Base-by-base conservation (phyloP, 306 rosid species). In the Bauhinia variegata region DNA sequence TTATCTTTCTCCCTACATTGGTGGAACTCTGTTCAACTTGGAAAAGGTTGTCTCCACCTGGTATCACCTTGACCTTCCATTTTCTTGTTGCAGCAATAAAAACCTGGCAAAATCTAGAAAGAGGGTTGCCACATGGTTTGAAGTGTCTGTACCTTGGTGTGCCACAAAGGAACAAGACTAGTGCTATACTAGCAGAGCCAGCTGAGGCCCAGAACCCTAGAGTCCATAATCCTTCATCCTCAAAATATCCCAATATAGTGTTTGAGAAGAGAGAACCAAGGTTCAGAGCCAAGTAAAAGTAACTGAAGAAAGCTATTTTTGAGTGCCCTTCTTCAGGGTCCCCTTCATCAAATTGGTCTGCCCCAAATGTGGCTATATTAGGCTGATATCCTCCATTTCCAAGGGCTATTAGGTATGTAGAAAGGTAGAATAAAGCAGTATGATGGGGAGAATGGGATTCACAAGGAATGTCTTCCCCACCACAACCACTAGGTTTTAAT, bases 351-450 rank as follows among this genome's bases (percentile, higher is more conserved):
- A 91, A 91, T 18, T 91, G 97, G 62, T 91, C 97, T 2, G 97
- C 90, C 5, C 97, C 97, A 68, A 91, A 88, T 23, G 97, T 87
- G 4, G 95, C 97, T 31, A 91, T 84, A 47, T 75, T 88, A 0
- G 97, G 97, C 5, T 88, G 95, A 67, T 91, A 87, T 1, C 97
- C 97, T 64, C 97, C 97, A 59, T 91, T 85, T 38, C 97, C 97
- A 1, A 91, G 73, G 34, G 97, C 97, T 12, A 82, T 42, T 13
- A 91, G 73, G 62, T 91, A 88, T 5, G 82, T 67, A 7, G 97
- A 85, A 62, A 86, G 50, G 68, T 91, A 78, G 70, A 91, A 88
- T 19, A 91, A 11, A 2, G 81, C 67, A 0, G 39, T 32, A 7
- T 71, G 79, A 5, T 63, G 31, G 23, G 81, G 11, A 8, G 88